Base-by-base conservation (phyloP, 495 filamentous ascomycete species). In the Annulohypoxylon maeteangense region DNA sequence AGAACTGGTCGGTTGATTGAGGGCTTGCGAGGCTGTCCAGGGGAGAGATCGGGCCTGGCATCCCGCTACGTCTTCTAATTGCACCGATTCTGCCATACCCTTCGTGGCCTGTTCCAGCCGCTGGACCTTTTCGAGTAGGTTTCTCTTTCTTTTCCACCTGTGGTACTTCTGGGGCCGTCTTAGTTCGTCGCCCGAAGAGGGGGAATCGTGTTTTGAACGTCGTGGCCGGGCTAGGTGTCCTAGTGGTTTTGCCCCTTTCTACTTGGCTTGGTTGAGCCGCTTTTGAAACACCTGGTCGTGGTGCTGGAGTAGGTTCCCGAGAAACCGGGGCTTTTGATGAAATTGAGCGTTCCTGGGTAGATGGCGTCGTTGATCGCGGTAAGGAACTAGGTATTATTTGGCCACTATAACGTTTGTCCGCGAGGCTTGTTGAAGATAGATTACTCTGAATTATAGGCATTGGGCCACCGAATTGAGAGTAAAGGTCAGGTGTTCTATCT, bases 31-130 rank as follows among this genome's bases (percentile, higher is more conserved):
- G 73, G 58, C 81, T 84, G 48, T 87, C 85, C 47, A 82, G 83
- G 10, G 86, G 85, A 18, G 79, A 75, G 62, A 84, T 78, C 27
- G 81, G 79, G 56, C 84, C 87, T 40, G 85, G 76, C 25, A 82
- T 78, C 27, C 78, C 81, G 69, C 90, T 91, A 38, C 89, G 85
- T 34, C 90, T 86, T 51, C 87, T 84, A 8, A 82, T 72, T 3
- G 81, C 76, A 29, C 86, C 84, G 88, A 96, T 75, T 2, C 88
- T 91, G 7, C 94, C 93, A 77, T 98, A 98, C 47, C 95, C 95
- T 82, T 98, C 95, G 78, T 98, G 93, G 1, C 95, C 95, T 32
- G 96, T 99, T 34, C 95, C 96, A 29, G 95, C 95, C 5, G 86
- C 87, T 16, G 95, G 95, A 0, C 95, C 96, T 79, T 95, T 97